Evolutionary conservation across 257 asterid genomes (phyloP).

Genomic region (Nemophila menziesii): DNA sequence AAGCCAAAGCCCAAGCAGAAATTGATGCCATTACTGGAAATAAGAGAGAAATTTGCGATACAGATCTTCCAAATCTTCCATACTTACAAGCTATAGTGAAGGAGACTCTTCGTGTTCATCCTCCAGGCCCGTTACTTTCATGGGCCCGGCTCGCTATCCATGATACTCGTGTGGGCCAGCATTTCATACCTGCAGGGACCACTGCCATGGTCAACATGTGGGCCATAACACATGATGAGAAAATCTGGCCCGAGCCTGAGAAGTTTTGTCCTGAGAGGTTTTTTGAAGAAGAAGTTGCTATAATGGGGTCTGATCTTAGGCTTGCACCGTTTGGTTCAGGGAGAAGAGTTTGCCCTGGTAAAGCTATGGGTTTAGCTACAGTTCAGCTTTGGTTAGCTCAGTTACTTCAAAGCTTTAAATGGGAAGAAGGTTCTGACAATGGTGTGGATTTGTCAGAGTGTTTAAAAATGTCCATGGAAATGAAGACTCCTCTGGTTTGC

Average conservation of each 20-base stretch:
- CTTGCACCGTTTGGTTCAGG: slow-evolving; percentile 70
- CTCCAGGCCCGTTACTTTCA: slow-evolving; percentile 82
- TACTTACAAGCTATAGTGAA: slow-evolving; percentile 57
- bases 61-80: slow-evolving; percentile 46
- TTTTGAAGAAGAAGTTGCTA: slow-evolving; percentile 29
- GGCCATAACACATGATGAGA: slow-evolving; percentile 57
- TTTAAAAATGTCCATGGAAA: slow-evolving; percentile 46
- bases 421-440: slow-evolving; percentile 23
- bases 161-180: slow-evolving; percentile 43
- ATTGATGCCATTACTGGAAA: slow-evolving; percentile 31
- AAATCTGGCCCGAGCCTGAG: slow-evolving; percentile 45
- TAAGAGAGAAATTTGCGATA: slow-evolving; percentile 24
- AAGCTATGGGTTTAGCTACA: slow-evolving; percentile 40
- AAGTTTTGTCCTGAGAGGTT: slow-evolving; percentile 52
- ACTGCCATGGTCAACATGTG: slow-evolving; percentile 93
- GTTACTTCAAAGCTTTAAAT: slow-evolving; percentile 27
- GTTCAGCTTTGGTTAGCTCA: slow-evolving; percentile 45
- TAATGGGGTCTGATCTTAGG: slow-evolving; percentile 64
- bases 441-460: slow-evolving; percentile 35
- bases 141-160: slow-evolving; percentile 75
- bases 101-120: slow-evolving; percentile 66
- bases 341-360: slow-evolving; percentile 68
- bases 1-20: slow-evolving; percentile 49
- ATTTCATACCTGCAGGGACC: slow-evolving; percentile 54
- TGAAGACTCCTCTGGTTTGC: slow-evolving; percentile 31